Conservation (phyloP, 2,329 filamentous ascomycete species). For the Orbilia oligospora region DNA sequence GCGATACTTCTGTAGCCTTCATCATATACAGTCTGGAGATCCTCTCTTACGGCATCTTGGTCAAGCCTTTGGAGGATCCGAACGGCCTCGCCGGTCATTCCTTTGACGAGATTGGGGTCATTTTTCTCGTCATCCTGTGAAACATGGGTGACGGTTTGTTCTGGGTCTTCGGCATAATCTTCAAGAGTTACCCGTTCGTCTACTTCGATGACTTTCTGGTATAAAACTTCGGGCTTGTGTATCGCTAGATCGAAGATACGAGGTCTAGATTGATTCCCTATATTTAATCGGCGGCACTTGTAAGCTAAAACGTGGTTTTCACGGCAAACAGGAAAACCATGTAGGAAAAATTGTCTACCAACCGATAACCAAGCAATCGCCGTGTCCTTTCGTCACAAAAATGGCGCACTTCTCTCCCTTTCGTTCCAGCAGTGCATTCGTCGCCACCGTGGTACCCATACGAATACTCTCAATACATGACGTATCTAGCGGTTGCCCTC, state of each 20-base stretch:
- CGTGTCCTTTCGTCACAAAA: constrained; percentile 88
- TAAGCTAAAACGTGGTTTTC: constrained; percentile 22
- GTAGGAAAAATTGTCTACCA: constrained; percentile 26
- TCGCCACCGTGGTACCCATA: constrained; percentile 96
- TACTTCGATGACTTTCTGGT: constrained; percentile 87
- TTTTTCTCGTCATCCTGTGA: constrained; percentile 57
- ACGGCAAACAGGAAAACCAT: background rate
- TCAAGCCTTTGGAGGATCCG: constrained; percentile 77
- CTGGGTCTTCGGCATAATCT: constrained; percentile 90
- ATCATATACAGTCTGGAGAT: constrained; percentile 78
- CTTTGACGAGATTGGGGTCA: constrained; percentile 75
- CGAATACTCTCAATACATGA: constrained; percentile 86
- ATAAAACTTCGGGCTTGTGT: constrained; percentile 86
- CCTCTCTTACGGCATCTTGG: constrained; percentile 72
- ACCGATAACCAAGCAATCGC: constrained; percentile 88
- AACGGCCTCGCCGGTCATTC: constrained; percentile 81
- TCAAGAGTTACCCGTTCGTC: constrained; percentile 92
- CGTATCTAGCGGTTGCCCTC: constrained; percentile 85
- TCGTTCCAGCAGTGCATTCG: constrained; percentile 88
- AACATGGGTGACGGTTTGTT: constrained; percentile 73
- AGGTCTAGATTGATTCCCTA: constrained; percentile 82
- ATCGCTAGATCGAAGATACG: constrained; percentile 94
- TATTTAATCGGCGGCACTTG: background rate
- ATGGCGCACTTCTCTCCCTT: constrained; percentile 92
- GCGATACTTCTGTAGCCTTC: constrained; percentile 84